Evolutionary conservation across 139 green algal species (phyloP), one percentile per base, ranked within the genome.

Genomic region (Raphidocelis subcapitata): DNA sequence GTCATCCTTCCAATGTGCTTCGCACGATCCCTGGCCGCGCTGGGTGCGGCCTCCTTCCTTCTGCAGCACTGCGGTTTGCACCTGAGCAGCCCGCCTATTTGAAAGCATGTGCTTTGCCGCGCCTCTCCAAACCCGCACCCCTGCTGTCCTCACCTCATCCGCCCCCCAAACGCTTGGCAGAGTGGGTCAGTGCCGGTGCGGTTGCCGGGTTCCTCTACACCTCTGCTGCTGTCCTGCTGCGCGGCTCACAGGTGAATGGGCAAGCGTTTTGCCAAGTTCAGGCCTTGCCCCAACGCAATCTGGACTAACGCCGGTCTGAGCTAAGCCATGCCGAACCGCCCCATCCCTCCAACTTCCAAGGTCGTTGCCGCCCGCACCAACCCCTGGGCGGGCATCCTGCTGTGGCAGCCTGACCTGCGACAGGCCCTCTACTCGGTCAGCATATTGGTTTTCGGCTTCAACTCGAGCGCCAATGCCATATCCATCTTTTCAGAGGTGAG

Each of bases 391-490:
- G 77, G 64, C 5, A 65, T 90, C 0, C 10, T 46, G 8, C 62
- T 90, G 10, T 86, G 86, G 33, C 41, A 73, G 0, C 61, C 66
- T 1, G 62, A 83, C 59, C 74, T 81, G 33, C n/a, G 54, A 26
- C 8, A 70, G 32, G 78, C 75, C 3, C 79, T 91, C 8, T 89
- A 81, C 71, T 80, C 87, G 15, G 54, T 94, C 21, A 84, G 83
- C 62, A 92, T 94, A 24, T 51, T 92, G 1, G 86, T 92, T 1
- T 94, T 94, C 81, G 88, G 89, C 20, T 91, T 94, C 81, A 91
- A 93, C 74, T 86, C 88, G 59, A 86, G 92, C 57, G 69, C 80
- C 41, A 91, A 89, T 51, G 78, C 87, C 23, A 78, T 88, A 51
- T 67, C 79, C 3, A 76, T 74, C n/a, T 79, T 74, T 47, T 73